Base-by-base conservation (phyloP, 2,329 filamentous ascomycete species). In the Fusarium fracticaudum region DNA sequence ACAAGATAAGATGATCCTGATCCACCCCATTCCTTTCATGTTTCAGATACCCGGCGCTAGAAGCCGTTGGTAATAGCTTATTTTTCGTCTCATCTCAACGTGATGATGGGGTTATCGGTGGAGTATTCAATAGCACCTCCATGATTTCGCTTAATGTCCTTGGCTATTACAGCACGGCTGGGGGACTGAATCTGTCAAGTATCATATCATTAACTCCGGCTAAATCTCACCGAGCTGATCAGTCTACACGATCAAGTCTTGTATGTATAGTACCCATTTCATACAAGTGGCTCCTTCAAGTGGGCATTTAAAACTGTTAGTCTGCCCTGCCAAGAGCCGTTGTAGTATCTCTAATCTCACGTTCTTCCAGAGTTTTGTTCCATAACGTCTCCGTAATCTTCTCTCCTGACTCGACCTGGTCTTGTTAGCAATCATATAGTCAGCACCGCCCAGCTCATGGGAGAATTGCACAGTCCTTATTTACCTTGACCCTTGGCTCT, bases 41-140 rank as follows among this genome's bases (percentile, higher is more conserved):
- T 74, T 74, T 74, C 71, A 74, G 67, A 74, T 73, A 60, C 67
- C 48, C 71, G 71, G 61, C 71, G 71, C 71, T 71, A 66, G 61
- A 17, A 35, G 18, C 31, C 48, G 51, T 70, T 65, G 18, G 50
- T 40, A 2, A 35, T 51, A 55, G 53, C 53, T 54, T 58, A 47
- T 44, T 64, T 66, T 55, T 64, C 44, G 50, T 47, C 35, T 50
- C 44, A 45, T 65, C 57, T 29, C 26, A 33, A 20, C 33, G 24
- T 59, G 35, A 45, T 69, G 58, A 69, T 67, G 66, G 64, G 63
- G 57, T 41, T 47, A 43, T 54, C n/a, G 51, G 44, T 45, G 41
- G 37, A 24, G 62, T 47, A 15, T 26, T 38, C 22, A 22, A 50
- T 45, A 9, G 31, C 38, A 29, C 10, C 11, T 41, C 51, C 8